Percentiles rank a stretch among this genome's conserved stretches.
Conservation (phyloP, 331 rosid species). For the Arachis monticola region DNA sequence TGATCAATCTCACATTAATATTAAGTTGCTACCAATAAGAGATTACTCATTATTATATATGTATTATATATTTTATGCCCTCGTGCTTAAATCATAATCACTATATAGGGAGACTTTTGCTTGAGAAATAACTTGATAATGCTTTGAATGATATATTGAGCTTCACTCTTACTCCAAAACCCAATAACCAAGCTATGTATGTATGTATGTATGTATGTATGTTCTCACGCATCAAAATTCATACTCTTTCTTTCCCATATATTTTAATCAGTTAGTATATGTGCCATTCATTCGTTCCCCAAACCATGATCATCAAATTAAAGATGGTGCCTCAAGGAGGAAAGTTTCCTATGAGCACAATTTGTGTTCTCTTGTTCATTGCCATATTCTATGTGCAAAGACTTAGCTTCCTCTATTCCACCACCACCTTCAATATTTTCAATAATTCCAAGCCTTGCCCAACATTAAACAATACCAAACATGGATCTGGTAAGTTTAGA, state of each 20-base stretch:
- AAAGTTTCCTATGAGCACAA: constrained; percentile 45
- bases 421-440: constrained; percentile 50
- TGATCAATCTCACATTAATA: too few relatives aligned
- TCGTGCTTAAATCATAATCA: too few relatives aligned
- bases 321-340: constrained; percentile 50
- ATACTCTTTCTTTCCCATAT: constrained; percentile 24
- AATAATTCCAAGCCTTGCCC: constrained; percentile 52
- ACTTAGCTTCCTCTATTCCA: constrained; percentile 54
- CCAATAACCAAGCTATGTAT: not conserved
- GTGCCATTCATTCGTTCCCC: not conserved
- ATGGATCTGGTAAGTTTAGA: constrained; percentile 51
- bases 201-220: not conserved
- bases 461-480: constrained; percentile 29
- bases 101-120: too few relatives aligned
- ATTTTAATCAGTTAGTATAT: constrained; percentile 12
- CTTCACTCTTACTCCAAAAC: constrained; percentile 84
- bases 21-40: too few relatives aligned
- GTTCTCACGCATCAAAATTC: constrained; percentile 37
- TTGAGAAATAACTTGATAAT: too few relatives aligned
- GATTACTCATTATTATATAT: too few relatives aligned
- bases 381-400: constrained; percentile 56
- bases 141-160: constrained; percentile 27
- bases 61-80: too few relatives aligned
- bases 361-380: constrained; percentile 56
- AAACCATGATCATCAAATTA: constrained; percentile 29